Evolutionary conservation across 108 stramenopile species (phyloP).

Genomic region (Skeletonema costatum): DNA sequence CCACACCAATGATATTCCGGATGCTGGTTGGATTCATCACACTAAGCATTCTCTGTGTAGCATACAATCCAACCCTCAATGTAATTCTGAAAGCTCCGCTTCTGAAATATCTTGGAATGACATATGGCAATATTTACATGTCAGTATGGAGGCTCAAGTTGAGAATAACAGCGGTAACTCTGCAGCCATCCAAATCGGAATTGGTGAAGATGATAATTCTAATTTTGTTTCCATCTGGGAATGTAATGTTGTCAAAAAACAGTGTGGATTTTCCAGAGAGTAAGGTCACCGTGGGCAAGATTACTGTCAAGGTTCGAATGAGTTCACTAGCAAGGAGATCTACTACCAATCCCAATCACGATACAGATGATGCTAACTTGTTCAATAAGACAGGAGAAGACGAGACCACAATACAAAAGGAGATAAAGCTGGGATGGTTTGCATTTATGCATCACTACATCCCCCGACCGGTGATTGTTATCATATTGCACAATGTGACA

Average conservation of each 20-base stretch:
- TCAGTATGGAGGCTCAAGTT: conserved; percentile 6
- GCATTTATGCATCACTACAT: background rate
- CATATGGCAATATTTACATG: conserved; percentile 20
- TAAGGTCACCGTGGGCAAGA: conserved; percentile 17
- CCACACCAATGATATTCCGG: background rate
- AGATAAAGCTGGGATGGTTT: background rate
- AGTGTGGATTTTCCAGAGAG: conserved; percentile 28
- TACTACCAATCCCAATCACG: background rate
- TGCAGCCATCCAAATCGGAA: conserved; percentile 22
- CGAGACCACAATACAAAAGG: background rate
- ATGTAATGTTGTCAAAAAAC: conserved; percentile 14
- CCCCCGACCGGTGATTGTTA: conserved; percentile 25
- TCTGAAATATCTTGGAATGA: conserved; percentile 30
- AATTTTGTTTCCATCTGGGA: conserved; percentile 30
- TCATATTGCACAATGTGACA: conserved; percentile 26
- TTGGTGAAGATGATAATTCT: conserved; percentile 11
- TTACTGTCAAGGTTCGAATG: conserved; percentile 20
- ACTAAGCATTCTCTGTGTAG: background rate
- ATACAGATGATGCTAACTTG: background rate
- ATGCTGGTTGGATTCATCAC: background rate
- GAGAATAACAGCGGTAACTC: conserved; percentile 9
- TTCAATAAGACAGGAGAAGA: background rate
- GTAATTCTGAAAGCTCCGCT: conserved; percentile 13
- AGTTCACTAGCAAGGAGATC: background rate
- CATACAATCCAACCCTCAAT: background rate